Conservation (phyloP, 805 yeast genomes). For the Saturnispora silvae region DNA sequence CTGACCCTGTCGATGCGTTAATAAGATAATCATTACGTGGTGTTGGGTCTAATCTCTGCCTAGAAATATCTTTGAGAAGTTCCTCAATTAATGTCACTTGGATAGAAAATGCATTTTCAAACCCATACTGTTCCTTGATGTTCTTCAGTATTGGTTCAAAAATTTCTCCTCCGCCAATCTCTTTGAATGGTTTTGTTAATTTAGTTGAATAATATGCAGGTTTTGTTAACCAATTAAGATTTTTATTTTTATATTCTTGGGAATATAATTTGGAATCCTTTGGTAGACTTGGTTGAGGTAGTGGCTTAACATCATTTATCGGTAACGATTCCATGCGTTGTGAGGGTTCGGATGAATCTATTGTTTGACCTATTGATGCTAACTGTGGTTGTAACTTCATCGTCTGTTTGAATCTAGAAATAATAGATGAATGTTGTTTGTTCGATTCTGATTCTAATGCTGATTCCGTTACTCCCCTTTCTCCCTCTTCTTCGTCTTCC, state of each 20-base stretch:
- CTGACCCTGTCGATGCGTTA: constrained; percentile 93
- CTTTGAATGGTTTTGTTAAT: constrained; percentile 35
- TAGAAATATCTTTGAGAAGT: constrained; percentile 32
- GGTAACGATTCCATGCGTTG: constrained; percentile 16
- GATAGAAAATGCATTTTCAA: constrained; percentile 59
- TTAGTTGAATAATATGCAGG: constrained; percentile 50
- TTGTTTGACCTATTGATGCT: constrained; percentile 12
- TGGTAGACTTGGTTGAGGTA: constrained; percentile 78
- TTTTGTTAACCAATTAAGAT: constrained; percentile 54
- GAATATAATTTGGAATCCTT: constrained; percentile 34
- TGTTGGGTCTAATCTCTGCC: constrained; percentile 35
- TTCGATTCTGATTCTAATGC: constrained; percentile 4
- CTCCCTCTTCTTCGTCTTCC: constrained; percentile 12
- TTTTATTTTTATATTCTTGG: constrained; percentile 24
- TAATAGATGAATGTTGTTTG: constrained; percentile 33
- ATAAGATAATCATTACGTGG: constrained; percentile 70
- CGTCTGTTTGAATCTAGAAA: constrained; percentile 42
- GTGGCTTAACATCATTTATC: constrained; percentile 46
- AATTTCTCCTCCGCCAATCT: constrained; percentile 37
- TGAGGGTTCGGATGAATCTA: constrained; percentile 7
- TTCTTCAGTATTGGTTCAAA: constrained; percentile 35
- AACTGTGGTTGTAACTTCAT: constrained; percentile 19
- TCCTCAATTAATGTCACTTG: constrained; percentile 59
- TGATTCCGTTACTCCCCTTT: constrained; percentile 6
- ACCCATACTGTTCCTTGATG: constrained; percentile 33